Conservation (phyloP, 2,329 filamentous ascomycete species). For the Botrytis aclada region DNA sequence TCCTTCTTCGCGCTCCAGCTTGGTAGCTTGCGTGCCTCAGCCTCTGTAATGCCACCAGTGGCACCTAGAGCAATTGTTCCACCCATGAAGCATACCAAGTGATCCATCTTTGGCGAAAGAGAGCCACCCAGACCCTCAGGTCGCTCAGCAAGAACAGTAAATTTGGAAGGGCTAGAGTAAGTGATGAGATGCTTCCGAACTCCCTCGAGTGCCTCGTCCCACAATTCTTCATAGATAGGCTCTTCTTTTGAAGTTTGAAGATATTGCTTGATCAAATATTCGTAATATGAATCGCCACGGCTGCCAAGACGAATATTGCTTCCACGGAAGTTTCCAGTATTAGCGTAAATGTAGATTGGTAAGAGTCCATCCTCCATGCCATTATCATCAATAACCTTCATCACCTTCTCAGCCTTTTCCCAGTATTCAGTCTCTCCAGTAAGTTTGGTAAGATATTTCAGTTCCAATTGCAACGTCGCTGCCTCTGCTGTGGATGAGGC, state of each 20-base stretch:
- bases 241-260: conserved; percentile 88
- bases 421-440: conserved; percentile 92
- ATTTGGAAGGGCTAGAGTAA: conserved; percentile 74
- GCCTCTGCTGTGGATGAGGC: conserved; percentile 94
- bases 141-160: conserved; percentile 88
- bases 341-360: conserved; percentile 85
- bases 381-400: conserved; percentile 85
- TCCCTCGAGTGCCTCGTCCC: conserved; percentile 79
- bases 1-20: conserved; percentile 78
- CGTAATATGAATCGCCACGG: conserved; percentile 95
- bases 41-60: conserved; percentile 73
- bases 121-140: conserved; percentile 65
- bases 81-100: conserved; percentile 95
- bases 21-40: conserved; percentile 67
- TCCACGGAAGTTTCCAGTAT: conserved; percentile 74
- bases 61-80: conserved; percentile 89
- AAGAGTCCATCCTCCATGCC: conserved; percentile 76
- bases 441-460: conserved; percentile 94
- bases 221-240: conserved; percentile 84
- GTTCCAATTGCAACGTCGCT: conserved; percentile 87
- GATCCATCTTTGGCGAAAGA: conserved; percentile 91
- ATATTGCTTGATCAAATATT: conserved; percentile 98
- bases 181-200: conserved; percentile 90
- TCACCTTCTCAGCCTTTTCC: conserved; percentile 87
- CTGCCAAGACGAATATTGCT: conserved; percentile 88